phyloP scores from a whole-genome alignment of 73 alveolate genomes.

The Blepharisma japonicum region DNA sequence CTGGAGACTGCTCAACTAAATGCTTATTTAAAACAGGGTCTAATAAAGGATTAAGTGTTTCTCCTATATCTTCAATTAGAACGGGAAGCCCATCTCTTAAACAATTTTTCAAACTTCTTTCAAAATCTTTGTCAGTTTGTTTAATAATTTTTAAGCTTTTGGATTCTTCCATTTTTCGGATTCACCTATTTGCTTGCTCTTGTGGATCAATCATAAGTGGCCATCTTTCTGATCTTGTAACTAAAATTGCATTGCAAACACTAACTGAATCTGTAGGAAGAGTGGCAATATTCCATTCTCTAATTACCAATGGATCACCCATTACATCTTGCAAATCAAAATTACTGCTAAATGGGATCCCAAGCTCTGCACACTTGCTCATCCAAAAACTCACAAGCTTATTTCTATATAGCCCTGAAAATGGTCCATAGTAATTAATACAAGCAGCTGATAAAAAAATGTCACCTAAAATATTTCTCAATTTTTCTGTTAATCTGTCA shows the following conservation, averaged over 20 bases:
- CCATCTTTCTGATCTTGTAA: constrained; percentile 94
- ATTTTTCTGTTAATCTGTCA: constrained; percentile 68
- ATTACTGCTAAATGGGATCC: constrained; percentile 49
- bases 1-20: constrained; percentile 46
- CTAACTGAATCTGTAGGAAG: constrained; percentile 96
- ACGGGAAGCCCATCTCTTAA: constrained; percentile 88
- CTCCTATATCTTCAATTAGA: constrained; percentile 92
- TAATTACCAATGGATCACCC: constrained; percentile 93
- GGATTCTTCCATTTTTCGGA: constrained; percentile 89
- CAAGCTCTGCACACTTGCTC: constrained; percentile 40
- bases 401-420: constrained; percentile 87
- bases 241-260: constrained; percentile 94
- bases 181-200: constrained; percentile 98
- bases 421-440: constrained; percentile 98
- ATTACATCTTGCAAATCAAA: constrained; percentile 80
- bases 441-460: constrained; percentile 92
- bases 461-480: constrained; percentile 84
- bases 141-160: constrained; percentile 57
- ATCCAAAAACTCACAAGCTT: constrained; percentile 77
- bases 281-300: constrained; percentile 94
- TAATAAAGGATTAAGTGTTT: constrained; percentile 93
- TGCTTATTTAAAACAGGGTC: constrained; percentile 94
- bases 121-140: not conserved
- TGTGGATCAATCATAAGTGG: constrained; percentile 99
- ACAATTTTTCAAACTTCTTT: constrained; percentile 15